phyloP scores from a whole-genome alignment of 345 rosid species.

The Turritis glabra region DNA sequence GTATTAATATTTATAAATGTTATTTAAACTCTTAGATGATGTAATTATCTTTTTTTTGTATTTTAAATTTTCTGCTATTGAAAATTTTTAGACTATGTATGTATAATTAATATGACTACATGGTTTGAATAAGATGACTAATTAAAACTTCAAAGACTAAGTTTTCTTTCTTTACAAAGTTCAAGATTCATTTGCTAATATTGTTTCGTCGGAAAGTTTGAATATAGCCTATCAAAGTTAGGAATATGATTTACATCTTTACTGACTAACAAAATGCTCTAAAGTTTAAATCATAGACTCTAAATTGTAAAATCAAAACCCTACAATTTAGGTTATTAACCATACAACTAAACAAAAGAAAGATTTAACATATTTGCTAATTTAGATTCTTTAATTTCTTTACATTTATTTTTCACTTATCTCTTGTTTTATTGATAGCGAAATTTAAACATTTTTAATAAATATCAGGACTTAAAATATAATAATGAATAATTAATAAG shows the following conservation, averaged over 20 bases:
- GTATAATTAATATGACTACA: neutral
- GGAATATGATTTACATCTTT: neutral
- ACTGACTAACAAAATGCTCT: neutral
- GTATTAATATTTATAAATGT: too few relatives aligned
- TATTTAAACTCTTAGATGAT: too few relatives aligned
- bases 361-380: neutral
- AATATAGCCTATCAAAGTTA: neutral
- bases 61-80: neutral
- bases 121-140: neutral
- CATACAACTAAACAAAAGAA: neutral
- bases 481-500: neutral
- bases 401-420: too few relatives aligned
- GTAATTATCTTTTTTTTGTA: neutral
- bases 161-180: too few relatives aligned
- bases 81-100: too few relatives aligned
- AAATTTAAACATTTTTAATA: neutral
- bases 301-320: neutral
- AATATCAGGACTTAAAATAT: neutral
- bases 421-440: neutral
- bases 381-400: neutral
- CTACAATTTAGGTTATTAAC: neutral
- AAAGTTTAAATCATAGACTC: neutral
- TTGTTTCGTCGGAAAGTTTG: too few relatives aligned
- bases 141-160: neutral
- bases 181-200: neutral